Evolutionary conservation across 345 rosid genomes (phyloP).

Genomic region (Sonneratia caseolaris): DNA sequence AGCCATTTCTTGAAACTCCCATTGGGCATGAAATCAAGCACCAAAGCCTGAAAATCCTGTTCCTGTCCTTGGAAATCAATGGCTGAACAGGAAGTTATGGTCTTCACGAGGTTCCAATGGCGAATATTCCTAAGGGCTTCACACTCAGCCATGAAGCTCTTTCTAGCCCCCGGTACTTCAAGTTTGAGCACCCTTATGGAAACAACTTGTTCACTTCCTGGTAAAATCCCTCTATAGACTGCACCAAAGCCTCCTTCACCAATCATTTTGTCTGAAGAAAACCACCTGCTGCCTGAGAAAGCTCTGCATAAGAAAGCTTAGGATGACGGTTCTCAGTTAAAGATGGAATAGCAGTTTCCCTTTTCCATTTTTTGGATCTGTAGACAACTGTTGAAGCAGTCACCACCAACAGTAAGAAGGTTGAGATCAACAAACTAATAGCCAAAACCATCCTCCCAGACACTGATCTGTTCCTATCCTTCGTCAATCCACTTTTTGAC

Average conservation of each 20-base stretch:
- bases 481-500: slow-evolving; percentile 1
- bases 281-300: slow-evolving; percentile 14
- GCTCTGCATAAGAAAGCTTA: slow-evolving; percentile 9
- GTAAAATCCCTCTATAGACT: slow-evolving; percentile 11
- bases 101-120: slow-evolving; percentile 16
- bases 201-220: not conserved
- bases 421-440: not conserved
- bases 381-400: not conserved
- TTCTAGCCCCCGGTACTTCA: slow-evolving; percentile 7
- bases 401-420: not conserved
- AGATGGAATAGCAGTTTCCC: not conserved
- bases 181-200: slow-evolving; percentile 19
- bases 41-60: slow-evolving; percentile 16
- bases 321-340: not conserved
- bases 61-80: slow-evolving; percentile 8
- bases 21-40: slow-evolving; percentile 18
- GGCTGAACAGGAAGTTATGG: slow-evolving; percentile 12
- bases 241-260: slow-evolving; percentile 15
- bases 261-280: slow-evolving; percentile 9
- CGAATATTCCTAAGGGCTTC: slow-evolving; percentile 11
- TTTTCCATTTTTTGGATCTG: not conserved
- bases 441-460: not conserved
- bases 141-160: slow-evolving; percentile 16
- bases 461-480: not conserved
- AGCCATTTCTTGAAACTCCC: slow-evolving; percentile 15